Evolutionary conservation across 768 basidiomycete genomes (phyloP).

Genomic region (Psilocybe cyanescens): DNA sequence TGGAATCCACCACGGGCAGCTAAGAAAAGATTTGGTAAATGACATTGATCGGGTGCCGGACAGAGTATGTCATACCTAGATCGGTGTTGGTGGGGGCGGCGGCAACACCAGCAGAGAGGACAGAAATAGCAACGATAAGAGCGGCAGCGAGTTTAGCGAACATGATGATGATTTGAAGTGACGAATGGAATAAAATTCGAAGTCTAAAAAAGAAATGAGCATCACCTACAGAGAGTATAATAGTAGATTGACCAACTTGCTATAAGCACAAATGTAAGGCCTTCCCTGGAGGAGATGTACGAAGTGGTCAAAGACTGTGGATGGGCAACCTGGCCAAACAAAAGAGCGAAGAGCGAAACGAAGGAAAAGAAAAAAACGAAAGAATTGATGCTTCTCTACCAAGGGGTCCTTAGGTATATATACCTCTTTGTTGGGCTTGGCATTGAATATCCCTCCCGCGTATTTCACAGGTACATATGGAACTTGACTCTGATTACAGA

Average conservation of each 20-base stretch:
- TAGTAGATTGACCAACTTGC: constrained; percentile 22
- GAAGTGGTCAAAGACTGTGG: constrained; percentile 35
- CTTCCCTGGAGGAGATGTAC: constrained; percentile 27
- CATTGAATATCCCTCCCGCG: not conserved
- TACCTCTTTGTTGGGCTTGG: constrained; percentile 10
- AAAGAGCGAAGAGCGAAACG: constrained; percentile 25
- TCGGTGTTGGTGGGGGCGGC: constrained; percentile 33
- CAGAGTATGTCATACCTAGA: constrained; percentile 27
- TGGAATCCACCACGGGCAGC: constrained; percentile 20
- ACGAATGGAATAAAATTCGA: constrained; percentile 21
- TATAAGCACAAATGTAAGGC: constrained; percentile 33
- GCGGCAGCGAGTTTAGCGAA: constrained; percentile 40
- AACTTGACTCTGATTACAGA: constrained; percentile 10
- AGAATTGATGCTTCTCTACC: constrained; percentile 16
- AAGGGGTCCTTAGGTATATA: constrained; percentile 15
- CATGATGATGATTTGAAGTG: constrained; percentile 30
- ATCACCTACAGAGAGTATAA: not conserved
- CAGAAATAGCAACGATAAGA: constrained; percentile 31
- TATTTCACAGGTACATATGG: constrained; percentile 6
- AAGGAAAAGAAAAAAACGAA: constrained; percentile 18
- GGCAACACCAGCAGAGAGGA: constrained; percentile 28
- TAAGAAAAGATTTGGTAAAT: constrained; percentile 5
- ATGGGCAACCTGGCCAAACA: constrained; percentile 45
- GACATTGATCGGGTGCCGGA: not conserved
- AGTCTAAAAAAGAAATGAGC: constrained; percentile 13